Evolutionary conservation across 2,329 filamentous ascomycete species (phyloP), one percentile per base, ranked within the genome.

Genomic region (Ophiosphaerella narmari): DNA sequence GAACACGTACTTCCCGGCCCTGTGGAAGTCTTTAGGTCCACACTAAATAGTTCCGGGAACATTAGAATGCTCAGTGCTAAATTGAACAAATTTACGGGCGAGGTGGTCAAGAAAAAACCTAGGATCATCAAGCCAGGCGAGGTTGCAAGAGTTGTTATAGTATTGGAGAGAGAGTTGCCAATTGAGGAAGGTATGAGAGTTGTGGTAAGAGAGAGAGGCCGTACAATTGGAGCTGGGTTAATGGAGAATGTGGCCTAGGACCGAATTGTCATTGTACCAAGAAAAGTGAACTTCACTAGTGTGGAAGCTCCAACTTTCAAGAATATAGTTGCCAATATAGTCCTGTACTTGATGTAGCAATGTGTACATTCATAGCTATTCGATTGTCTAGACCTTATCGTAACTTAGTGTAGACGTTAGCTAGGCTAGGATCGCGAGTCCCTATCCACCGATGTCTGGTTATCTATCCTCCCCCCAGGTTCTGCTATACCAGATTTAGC

Each of bases 1-100:
- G 91, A 96, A 53, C 87, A 93, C 55, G 75, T 99, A 13, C 87
- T 92, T 74, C 93, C 93, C 0, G 94, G 93, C 84, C 84, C 85
- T 21, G 84, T 97, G 8, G 93, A 97, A 65, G 85, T 99, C 7
- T 92, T 97, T 71, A 81, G 91, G 16, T 94, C 94, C 0, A 82
- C 91, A 7, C 75, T 97, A 43, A 89, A 96, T 70, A 85, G 86
- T 0, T 82, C 90, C 0, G 94, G 89, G 0, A 83, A 84, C 40
- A 88, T 99, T 35, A 80, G 81, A 44, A 82, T 85, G 54, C 80
- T 97, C 57, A 75, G 88, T 7, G 89, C 88, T 0, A 80, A 86
- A 2, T 73, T 97, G 37, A 90, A 97, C 72, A 95, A 95, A 74
- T 80, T 81, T 7, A 90, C 83, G 1, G 93, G 91, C 0, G 80